These are phyloP conservation scores for Cyberlindnera nakhonratchasimensis DNA, from an alignment of 805 yeast species.

Conservation along the genomic window DNA sequence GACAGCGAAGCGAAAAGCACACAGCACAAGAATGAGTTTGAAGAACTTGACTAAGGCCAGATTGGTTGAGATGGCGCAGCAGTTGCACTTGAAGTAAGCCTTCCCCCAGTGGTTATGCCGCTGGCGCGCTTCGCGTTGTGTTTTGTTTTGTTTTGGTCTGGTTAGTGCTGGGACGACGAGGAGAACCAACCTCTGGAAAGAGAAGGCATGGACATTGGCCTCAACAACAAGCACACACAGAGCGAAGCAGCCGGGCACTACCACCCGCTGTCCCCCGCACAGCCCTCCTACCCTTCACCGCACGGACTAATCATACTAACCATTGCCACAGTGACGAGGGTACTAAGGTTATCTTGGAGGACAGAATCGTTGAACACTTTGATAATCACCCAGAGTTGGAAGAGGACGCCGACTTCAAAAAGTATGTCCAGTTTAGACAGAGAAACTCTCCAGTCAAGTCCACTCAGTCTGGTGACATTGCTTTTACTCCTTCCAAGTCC, in stretches of 20 bases:
- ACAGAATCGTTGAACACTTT: conserved; percentile 27
- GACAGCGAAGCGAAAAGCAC: conserved; percentile 8
- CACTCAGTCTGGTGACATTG: conserved; percentile 9
- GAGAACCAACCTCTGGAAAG: no score
- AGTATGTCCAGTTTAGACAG: conserved; percentile 27
- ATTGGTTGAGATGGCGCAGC: conserved; percentile 34
- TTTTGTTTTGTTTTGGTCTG: background rate
- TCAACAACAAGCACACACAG: no score
- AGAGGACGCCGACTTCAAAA: conserved; percentile 21
- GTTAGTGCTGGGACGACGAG: no score
- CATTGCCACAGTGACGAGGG: conserved; percentile 25
- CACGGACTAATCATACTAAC: conserved; percentile 8
- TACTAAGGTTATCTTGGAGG: conserved; percentile 30
- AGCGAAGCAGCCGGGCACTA: no score
- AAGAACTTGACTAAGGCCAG: conserved; percentile 35
- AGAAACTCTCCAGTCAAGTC: conserved; percentile 29
- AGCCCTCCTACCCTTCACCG: background rate
- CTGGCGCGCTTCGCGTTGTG: no score
- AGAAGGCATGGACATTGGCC: no score
- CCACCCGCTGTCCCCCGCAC: background rate
- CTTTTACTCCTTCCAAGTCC: conserved; percentile 14
- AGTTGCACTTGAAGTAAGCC: conserved; percentile 34
- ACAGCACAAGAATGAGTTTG: conserved; percentile 29
- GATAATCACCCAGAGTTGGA: conserved; percentile 32
- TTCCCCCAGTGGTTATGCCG: no score